Evolutionary conservation across 2,329 filamentous ascomycete genomes (phyloP), one percentile per base, ranked within the genome.

Genomic region (Stromatinia cepivora): DNA sequence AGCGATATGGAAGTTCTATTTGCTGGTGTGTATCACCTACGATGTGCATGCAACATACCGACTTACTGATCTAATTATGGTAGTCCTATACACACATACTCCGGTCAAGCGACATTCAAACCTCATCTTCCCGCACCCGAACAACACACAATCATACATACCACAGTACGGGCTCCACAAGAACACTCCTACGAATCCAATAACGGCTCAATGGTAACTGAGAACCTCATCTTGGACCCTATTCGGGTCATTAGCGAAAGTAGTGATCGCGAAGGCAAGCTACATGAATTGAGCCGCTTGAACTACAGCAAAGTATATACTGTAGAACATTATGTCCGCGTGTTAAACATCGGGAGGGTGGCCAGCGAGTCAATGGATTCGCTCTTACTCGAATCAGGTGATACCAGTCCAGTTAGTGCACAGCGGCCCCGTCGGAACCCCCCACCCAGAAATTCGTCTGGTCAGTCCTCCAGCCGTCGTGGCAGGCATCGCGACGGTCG

Each of bases 281-380:
- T 71, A 25, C 2, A 62, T 22, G 1, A 22, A n/a, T 6, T 52
- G 20, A 75, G 73, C 13, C 67, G 74, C 25, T n/a, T 76, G 7
- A 76, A 76, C 46, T 76, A 76, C 56, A 73, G 67, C n/a, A 76
- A 76, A 31, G 59, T 76, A 10, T 76, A 76, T 48, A 76, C 73
- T 2, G 69, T 76, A 15, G 75, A 76, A 39, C 70, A 76, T 25
- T 71, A 73, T 42, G 66, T 73, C 15, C 59, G 66, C 17, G 72
- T 76, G 1, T 56, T 69, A 4, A 74, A 73, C 11, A 71, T 75
- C 36, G 73, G 74, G 4, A 70, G 52, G 54, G 69, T 70, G 7
- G 34, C 66, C 7, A n/a, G 4, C 2, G 13, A 28, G 22, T 66
- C 67, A 13, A 63, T 48, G 5, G 4, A 3, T 3, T 22, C 36